Conservation (phyloP, 345 rosid genomes). For the Heritiera fomes region DNA sequence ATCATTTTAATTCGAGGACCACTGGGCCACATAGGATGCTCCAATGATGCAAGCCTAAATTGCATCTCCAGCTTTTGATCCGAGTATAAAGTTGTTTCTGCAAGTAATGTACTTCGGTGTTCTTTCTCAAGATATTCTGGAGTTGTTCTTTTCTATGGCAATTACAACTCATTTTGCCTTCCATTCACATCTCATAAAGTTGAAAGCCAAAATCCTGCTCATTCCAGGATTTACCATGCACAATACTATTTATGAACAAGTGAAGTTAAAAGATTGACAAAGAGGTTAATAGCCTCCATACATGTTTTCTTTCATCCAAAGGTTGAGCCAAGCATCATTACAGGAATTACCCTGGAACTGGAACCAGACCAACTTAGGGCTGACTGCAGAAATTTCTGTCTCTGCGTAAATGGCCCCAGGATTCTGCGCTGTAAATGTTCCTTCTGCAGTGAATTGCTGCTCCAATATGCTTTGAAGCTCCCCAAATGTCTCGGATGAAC, state of each 20-base stretch:
- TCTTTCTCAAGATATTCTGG: neutral
- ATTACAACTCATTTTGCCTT: no score
- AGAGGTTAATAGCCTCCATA: neutral
- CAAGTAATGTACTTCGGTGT: neutral
- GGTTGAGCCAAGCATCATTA: neutral
- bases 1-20: neutral
- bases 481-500: conserved; percentile 4
- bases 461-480: conserved; percentile 14
- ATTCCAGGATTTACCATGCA: neutral
- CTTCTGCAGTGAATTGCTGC: conserved; percentile 14
- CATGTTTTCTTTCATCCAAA: neutral
- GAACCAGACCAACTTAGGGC: neutral
- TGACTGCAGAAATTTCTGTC: neutral
- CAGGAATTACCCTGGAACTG: neutral
- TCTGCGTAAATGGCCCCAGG: neutral
- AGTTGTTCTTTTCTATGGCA: neutral
- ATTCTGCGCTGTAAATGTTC: neutral
- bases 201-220: neutral
- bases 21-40: neutral
- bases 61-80: neutral
- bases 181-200: no score
- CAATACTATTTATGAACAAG: no score
- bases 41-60: neutral
- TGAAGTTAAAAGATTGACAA: neutral
- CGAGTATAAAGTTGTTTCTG: neutral